phyloP scores from a whole-genome alignment of 495 filamentous ascomycete genomes.

The Thermothielavioides terrestris region DNA sequence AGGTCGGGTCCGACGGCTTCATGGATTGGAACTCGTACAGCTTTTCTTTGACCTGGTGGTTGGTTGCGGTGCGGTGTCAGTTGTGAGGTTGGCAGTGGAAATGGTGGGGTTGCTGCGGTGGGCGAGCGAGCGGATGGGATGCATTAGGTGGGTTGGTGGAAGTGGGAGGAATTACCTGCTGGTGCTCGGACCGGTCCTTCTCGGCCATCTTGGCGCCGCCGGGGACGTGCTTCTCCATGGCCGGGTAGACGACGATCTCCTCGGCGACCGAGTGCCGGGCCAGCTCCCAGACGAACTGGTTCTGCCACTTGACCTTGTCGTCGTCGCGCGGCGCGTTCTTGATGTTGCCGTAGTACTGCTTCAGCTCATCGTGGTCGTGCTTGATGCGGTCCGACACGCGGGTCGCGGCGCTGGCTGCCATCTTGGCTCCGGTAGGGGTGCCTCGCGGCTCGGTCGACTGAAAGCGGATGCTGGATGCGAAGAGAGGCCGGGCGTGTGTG shows the following conservation, averaged over 20 bases:
- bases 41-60: conserved; percentile 56
- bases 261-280: conserved; percentile 58
- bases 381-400: conserved; percentile 47
- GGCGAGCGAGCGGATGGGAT: too few species aligned
- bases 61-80: too few species aligned
- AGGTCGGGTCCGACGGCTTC: conserved; percentile 36
- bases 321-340: conserved; percentile 39
- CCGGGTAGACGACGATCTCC: conserved; percentile 63
- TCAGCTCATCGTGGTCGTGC: conserved; percentile 55
- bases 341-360: conserved; percentile 51
- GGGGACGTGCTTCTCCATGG: conserved; percentile 52
- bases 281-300: conserved; percentile 64
- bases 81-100: too few species aligned
- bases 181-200: conserved; percentile 53
- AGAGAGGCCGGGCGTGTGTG: background rate
- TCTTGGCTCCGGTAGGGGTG: background rate
- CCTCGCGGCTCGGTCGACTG: background rate
- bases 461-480: background rate
- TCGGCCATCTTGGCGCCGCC: conserved; percentile 43
- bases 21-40: conserved; percentile 55
- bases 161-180: conserved; percentile 28
- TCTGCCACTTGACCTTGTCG: conserved; percentile 47
- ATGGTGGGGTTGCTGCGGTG: too few species aligned
- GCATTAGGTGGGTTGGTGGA: background rate
- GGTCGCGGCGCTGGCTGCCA: background rate